Evolutionary conservation across 345 rosid genomes (phyloP).

Genomic region (Salix caprea): DNA sequence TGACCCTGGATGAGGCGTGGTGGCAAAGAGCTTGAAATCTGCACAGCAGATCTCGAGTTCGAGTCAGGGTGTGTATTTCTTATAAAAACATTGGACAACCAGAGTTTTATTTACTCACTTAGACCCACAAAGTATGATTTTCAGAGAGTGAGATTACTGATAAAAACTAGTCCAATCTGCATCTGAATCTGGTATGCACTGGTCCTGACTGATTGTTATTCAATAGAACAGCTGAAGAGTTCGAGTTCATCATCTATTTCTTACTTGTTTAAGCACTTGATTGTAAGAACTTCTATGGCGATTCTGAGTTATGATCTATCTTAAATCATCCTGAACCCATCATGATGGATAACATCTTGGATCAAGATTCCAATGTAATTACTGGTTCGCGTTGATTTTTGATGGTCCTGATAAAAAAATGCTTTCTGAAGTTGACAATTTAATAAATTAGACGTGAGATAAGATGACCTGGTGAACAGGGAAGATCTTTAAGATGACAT

Average conservation of each 20-base stretch:
- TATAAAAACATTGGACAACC: accelerated
- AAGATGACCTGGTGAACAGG: not conserved
- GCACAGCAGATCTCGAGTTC: too few relatives aligned
- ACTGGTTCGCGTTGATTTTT: too few relatives aligned
- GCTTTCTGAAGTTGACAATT: not conserved
- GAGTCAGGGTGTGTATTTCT: too few relatives aligned
- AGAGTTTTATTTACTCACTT: too few relatives aligned
- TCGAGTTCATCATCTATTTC: not conserved
- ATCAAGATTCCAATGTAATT: not conserved
- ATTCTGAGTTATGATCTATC: not conserved
- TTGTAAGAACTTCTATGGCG: not conserved
- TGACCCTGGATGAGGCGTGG: too few relatives aligned
- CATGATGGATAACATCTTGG: not conserved
- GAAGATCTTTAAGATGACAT: not conserved
- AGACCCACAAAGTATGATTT: accelerated
- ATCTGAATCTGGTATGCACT: not conserved
- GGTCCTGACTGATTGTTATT: not conserved
- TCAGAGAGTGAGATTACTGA: too few relatives aligned
- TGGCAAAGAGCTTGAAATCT: too few relatives aligned
- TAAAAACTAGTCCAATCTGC: too few relatives aligned
- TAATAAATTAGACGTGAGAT: not conserved
- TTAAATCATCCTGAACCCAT: not conserved
- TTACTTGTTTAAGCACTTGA: not conserved
- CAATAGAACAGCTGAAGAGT: not conserved
- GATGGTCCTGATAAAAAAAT: not conserved